These are phyloP conservation scores for Biscutella laevigata DNA, from an alignment of 441 rosid species.

Conservation along the genomic window DNA sequence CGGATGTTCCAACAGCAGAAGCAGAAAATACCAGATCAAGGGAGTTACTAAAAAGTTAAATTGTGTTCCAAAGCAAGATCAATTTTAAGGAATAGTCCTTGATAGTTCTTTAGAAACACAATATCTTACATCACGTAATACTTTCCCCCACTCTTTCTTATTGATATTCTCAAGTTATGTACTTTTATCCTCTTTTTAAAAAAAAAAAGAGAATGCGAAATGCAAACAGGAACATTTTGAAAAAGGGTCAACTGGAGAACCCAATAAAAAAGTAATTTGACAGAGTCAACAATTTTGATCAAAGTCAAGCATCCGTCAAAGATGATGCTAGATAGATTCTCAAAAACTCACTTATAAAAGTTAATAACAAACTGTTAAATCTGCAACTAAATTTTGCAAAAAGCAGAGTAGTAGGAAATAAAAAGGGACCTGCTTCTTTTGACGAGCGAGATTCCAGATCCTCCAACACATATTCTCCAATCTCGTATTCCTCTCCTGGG, in stretches of 20 bases:
- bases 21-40: too few relatives aligned
- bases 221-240: conserved; percentile 5
- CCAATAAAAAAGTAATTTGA: not conserved
- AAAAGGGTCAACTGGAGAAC: conserved; percentile 4
- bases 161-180: not conserved
- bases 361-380: not conserved
- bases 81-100: not conserved
- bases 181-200: not conserved
- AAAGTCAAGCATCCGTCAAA: conserved; percentile 10
- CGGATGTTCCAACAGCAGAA: not conserved
- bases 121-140: too few relatives aligned
- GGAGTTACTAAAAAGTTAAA: not conserved
- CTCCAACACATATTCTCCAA: conserved; percentile 94
- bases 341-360: not conserved
- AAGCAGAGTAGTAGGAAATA: not conserved
- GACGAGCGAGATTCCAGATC: conserved; percentile 94
- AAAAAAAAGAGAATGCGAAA: not conserved
- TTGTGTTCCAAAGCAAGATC: not conserved
- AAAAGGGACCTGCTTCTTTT: conserved; percentile 66
- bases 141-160: not conserved
- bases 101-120: too few relatives aligned
- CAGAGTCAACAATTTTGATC: conserved; percentile 16
- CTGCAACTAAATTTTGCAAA: not conserved
- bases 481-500: conserved; percentile 82
- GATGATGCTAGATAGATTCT: conserved; percentile 2